A percentile compares a stretch with the other conserved stretches of the same genome.
phyloP scores from a whole-genome alignment of 345 rosid genomes.

The Limnanthes douglasii region DNA sequence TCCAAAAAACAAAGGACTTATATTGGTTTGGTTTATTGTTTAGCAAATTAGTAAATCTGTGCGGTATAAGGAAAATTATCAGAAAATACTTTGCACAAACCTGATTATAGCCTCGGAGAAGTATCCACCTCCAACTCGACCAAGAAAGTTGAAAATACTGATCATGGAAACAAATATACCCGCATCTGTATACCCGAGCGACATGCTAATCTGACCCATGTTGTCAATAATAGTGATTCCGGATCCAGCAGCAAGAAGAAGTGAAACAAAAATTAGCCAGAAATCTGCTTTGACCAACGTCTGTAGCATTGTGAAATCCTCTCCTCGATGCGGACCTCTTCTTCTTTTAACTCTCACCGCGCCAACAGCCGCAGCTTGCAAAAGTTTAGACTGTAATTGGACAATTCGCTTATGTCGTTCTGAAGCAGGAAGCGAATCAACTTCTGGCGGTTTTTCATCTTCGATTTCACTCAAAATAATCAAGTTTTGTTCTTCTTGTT shows the following conservation, averaged over 20 bases:
- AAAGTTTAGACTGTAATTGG: constrained; percentile 61
- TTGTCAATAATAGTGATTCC: constrained; percentile 81
- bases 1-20: too few relatives aligned
- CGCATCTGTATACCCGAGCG: constrained; percentile 42
- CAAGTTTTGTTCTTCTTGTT: constrained; percentile 15
- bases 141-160: constrained; percentile 86
- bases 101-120: constrained; percentile 69
- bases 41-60: not conserved
- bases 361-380: constrained; percentile 83
- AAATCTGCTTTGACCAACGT: constrained; percentile 59
- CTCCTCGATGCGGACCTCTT: constrained; percentile 56
- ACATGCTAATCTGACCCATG: constrained; percentile 65
- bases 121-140: constrained; percentile 87
- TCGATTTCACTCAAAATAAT: constrained; percentile 55
- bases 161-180: constrained; percentile 63
- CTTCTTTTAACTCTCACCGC: constrained; percentile 63
- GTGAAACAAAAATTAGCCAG: constrained; percentile 61
- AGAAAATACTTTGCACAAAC: too few relatives aligned
- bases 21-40: too few relatives aligned
- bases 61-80: not conserved
- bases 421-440: constrained; percentile 64
- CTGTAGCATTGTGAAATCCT: constrained; percentile 63
- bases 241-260: constrained; percentile 60
- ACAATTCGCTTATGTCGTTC: constrained; percentile 79
- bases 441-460: constrained; percentile 33